Conservation (phyloP, 768 basidiomycete species). For the Phlegmacium glaucopus region DNA sequence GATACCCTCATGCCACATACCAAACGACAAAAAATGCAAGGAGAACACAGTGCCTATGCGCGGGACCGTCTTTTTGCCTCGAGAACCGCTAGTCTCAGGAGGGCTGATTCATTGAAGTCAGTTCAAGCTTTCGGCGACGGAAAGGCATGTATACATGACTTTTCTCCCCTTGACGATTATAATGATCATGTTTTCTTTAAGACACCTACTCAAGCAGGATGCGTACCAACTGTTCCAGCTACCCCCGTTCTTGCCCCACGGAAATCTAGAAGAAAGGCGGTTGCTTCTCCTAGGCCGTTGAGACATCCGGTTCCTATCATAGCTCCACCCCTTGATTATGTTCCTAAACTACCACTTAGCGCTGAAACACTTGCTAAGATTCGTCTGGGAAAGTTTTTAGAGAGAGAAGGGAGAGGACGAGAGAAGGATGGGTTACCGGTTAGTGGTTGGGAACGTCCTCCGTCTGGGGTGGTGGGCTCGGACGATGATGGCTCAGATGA, state of each 20-base stretch:
- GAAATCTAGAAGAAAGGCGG: background rate
- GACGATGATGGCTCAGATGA: constrained; percentile 8
- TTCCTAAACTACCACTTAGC: constrained; percentile 29
- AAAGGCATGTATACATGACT: background rate
- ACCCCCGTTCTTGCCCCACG: constrained; percentile 4
- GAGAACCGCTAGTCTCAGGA: constrained; percentile 15
- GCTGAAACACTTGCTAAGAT: constrained; percentile 41
- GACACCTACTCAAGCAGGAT: background rate
- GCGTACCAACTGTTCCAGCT: constrained; percentile 11
- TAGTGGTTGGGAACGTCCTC: constrained; percentile 4
- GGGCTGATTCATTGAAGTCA: constrained; percentile 14
- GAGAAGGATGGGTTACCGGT: constrained; percentile 30
- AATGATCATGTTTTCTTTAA: background rate
- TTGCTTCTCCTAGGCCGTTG: background rate
- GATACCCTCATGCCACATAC: background rate
- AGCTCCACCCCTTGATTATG: constrained; percentile 43
- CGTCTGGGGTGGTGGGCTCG: constrained; percentile 1
- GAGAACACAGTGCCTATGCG: background rate
- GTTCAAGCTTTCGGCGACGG: background rate
- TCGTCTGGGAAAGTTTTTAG: constrained; percentile 37
- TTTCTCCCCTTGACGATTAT: background rate
- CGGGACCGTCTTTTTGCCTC: constrained; percentile 15
- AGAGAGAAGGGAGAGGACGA: constrained; percentile 37
- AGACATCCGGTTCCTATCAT: constrained; percentile 43
- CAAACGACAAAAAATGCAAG: constrained; percentile 11